phyloP scores from a whole-genome alignment of 192 early-diverging fungal genomes.

The Gamsiella multidivaricata region DNA sequence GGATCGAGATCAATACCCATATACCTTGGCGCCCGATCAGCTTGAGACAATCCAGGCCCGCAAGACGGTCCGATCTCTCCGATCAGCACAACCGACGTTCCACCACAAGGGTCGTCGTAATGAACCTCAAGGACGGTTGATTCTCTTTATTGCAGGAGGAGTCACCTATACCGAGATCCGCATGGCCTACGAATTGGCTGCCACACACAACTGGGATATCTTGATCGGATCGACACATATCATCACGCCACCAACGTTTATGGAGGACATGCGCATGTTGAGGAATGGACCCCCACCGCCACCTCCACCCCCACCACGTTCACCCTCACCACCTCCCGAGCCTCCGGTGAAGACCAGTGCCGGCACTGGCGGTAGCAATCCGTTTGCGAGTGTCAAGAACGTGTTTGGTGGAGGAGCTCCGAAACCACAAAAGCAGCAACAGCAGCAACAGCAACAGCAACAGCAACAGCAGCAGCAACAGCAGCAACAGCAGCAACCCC shows the following conservation, averaged over 20 bases:
- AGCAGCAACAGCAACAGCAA: neutral
- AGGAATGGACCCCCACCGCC: slow-evolving; percentile 37
- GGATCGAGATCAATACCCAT: slow-evolving; percentile 74
- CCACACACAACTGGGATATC: slow-evolving; percentile 73
- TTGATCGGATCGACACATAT: slow-evolving; percentile 83
- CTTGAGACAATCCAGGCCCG: slow-evolving; percentile 49
- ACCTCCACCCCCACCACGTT: slow-evolving; percentile 42
- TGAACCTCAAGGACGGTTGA: slow-evolving; percentile 60
- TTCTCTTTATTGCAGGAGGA: slow-evolving; percentile 87
- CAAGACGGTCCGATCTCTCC: slow-evolving; percentile 49
- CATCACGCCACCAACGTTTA: slow-evolving; percentile 76
- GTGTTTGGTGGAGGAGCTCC: slow-evolving; percentile 28
- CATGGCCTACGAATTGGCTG: slow-evolving; percentile 71
- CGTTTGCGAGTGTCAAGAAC: slow-evolving; percentile 47
- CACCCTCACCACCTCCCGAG: slow-evolving; percentile 30
- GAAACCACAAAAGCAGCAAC: slow-evolving; percentile 6
- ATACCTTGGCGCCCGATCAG: slow-evolving; percentile 55
- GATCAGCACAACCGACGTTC: slow-evolving; percentile 48
- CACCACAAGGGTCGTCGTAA: slow-evolving; percentile 53
- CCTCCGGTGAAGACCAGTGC: neutral
- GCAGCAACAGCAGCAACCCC: slow-evolving; percentile 15
- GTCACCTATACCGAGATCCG: slow-evolving; percentile 81
- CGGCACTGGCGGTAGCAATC: neutral
- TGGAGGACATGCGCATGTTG: slow-evolving; percentile 75
- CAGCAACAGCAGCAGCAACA: slow-evolving; percentile 17